Evolutionary conservation across 805 yeast genomes (phyloP), one percentile per base, ranked within the genome.

Genomic region (Ogataea methylovora): DNA sequence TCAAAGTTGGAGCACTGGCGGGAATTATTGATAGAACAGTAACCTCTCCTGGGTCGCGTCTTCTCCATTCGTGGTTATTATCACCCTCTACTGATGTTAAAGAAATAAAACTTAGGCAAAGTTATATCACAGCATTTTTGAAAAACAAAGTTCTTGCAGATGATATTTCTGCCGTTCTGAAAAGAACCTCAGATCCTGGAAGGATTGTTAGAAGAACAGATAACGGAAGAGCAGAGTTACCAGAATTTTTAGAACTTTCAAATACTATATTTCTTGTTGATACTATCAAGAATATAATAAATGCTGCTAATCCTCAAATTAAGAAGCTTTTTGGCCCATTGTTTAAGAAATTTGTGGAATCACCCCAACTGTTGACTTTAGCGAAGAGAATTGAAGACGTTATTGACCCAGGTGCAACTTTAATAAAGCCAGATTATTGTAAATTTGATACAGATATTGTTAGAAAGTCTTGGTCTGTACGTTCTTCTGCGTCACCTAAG

Each of bases 41-140:
- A 3, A 86, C 97, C 0, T 67, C 79, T 1, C 77, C 92, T 0
- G 97, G 97, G 0, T 63, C 94, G 0, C 62, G 97, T 27, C 49
- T 83, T n/a, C 58, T 92, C 10, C 71, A 79, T 7, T 77, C 79
- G 34, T 86, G 97, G 96, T 58, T 90, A 4, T 67, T 84, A 18
- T 76, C 85, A 2, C 98, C 98, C 0, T 69, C 84, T 0, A 67
- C 81, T 8, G 71, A 80, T 46, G 46, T 71, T 0, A 45, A 51
- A 0, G 82, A 74, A 40, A 75, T 92, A 11, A 54, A 53, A 13
- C 46, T 52, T 14, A 62, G 98, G 19, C 84, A 77, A 30, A 59
- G 58, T 13, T 45, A 69, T 10, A 80, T 83, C 0, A 51, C 54
- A 6, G 49, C 60, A 4, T 70, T 81, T 29, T 36, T 52, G 23